Percentiles rank a stretch among this genome's conserved stretches.
Evolutionary conservation across 495 filamentous ascomycete species (phyloP).

Genomic region (Amorphotheca resinae): DNA sequence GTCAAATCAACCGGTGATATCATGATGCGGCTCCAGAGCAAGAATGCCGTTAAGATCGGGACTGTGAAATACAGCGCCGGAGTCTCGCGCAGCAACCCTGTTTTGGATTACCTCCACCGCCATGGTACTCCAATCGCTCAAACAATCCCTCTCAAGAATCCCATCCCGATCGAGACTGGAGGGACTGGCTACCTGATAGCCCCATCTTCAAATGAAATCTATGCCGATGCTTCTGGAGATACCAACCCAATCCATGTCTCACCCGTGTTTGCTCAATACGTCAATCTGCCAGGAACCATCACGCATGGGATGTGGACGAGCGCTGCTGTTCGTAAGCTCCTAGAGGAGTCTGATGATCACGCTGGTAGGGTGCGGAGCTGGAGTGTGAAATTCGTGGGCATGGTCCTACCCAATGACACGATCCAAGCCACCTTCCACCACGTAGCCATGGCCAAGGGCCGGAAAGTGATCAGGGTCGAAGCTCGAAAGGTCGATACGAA

Average conservation of each 20-base stretch:
- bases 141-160: constrained; percentile 80
- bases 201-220: constrained; percentile 86
- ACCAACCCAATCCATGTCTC: constrained; percentile 5
- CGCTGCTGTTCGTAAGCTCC: neutral
- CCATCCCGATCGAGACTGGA: constrained; percentile 52
- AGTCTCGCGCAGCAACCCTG: constrained; percentile 80
- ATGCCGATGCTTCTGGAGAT: constrained; percentile 86
- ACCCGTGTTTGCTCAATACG: constrained; percentile 1
- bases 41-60: constrained; percentile 26
- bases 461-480: constrained; percentile 22
- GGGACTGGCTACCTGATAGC: neutral
- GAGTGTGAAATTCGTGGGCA: constrained; percentile 21
- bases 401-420: constrained; percentile 28
- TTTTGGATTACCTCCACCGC: constrained; percentile 86
- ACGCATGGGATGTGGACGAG: constrained; percentile 10
- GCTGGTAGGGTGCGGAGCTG: neutral
- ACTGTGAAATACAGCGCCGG: constrained; percentile 91
- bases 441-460: constrained; percentile 26
- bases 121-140: constrained; percentile 71
- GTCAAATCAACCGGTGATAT: constrained; percentile 62
- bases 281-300: constrained; percentile 3
- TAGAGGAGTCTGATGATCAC: neutral
- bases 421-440: constrained; percentile 24
- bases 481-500: constrained; percentile 18
- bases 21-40: constrained; percentile 91